Evolutionary conservation across 2,329 filamentous ascomycete species (phyloP), one percentile per base, ranked within the genome.

Genomic region (Penicillium sp.): DNA sequence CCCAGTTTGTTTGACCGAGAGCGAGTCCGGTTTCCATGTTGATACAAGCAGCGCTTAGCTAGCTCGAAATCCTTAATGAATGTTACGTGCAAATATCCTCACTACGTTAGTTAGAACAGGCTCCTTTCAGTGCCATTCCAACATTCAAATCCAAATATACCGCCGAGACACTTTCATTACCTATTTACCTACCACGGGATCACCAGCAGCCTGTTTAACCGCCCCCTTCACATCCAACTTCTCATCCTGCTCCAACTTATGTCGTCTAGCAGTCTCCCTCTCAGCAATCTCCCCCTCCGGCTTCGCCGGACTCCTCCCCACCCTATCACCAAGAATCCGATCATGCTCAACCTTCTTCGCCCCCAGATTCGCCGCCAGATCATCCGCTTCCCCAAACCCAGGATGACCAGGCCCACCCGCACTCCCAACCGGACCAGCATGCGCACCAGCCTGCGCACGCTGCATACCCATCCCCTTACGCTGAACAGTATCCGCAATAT

Each of bases 331-430:
- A 35, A 76, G 50, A 19, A 73, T 55, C 1, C 60, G 63, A 45
- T 72, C 66, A 68, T 77, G 75, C 43, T 73, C 69, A 40, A 61
- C 66, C 54, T 60, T 63, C 61, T 77, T 77, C 50, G 68, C 47
- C 29, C 66, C 70, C 69, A 77, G 63, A 55, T 74, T 64, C 47
- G 69, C 66, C 19, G 66, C 62, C n/a, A 70, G 62, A 58, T 71
- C 67, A 10, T 50, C 49, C 41, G 75, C 69, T 38, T 75, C 72
- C 27, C 70, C 73, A 31, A 69, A 71, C 3, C 68, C 68, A 8
- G 70, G 67, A 47, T 62, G 53, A n/a, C 72, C 71, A 13, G 70
- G 63, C 9, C 70, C 66, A 42, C 54, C 50, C 17, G 65, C 63
- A 40, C 64, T 72, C 2, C 72, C 73, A 45, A 74, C 72, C 6